Evolutionary conservation across 352 stramenopile genomes (phyloP).

Genomic region (Pythium apleroticum): DNA sequence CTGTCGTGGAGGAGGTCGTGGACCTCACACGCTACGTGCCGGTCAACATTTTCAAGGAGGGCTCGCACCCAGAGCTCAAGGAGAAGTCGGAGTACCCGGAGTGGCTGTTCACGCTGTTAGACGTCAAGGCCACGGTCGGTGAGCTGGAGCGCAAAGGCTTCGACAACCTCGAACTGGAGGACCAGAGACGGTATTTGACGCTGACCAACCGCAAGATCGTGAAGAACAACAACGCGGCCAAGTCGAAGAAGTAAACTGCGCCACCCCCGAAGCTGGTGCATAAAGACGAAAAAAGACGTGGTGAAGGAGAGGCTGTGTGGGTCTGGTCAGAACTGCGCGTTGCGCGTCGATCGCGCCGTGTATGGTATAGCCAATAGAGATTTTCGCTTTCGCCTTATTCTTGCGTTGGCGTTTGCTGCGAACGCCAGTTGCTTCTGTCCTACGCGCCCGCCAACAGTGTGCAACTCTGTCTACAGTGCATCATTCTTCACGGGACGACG

Average conservation of each 20-base stretch:
- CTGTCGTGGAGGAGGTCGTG: constrained; percentile 67
- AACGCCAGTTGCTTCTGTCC: neutral
- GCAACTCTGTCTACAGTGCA: neutral
- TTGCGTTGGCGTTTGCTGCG: neutral
- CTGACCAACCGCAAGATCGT: constrained; percentile 71
- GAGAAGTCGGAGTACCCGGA: constrained; percentile 77
- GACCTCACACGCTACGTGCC: constrained; percentile 76
- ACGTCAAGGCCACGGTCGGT: constrained; percentile 67
- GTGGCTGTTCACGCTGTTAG: constrained; percentile 83
- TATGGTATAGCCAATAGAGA: constrained; percentile 5
- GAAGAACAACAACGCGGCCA: constrained; percentile 75
- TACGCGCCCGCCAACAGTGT: neutral
- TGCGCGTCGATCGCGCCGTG: neutral
- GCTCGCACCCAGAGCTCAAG: constrained; percentile 79
- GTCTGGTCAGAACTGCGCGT: neutral
- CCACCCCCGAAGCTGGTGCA: constrained; percentile 9
- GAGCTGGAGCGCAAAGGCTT: constrained; percentile 81
- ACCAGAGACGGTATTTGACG: constrained; percentile 78
- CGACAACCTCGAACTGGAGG: constrained; percentile 71
- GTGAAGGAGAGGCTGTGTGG: neutral
- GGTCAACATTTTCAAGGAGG: constrained; percentile 87
- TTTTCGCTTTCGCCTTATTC: constrained; percentile 4
- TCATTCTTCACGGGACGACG: neutral
- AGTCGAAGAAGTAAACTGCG: constrained; percentile 81
- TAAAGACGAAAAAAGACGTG: constrained; percentile 11